Evolutionary conservation across 2,329 filamentous ascomycete species (phyloP), one percentile per base, ranked within the genome.

Genomic region (Myrmaecium sp.): DNA sequence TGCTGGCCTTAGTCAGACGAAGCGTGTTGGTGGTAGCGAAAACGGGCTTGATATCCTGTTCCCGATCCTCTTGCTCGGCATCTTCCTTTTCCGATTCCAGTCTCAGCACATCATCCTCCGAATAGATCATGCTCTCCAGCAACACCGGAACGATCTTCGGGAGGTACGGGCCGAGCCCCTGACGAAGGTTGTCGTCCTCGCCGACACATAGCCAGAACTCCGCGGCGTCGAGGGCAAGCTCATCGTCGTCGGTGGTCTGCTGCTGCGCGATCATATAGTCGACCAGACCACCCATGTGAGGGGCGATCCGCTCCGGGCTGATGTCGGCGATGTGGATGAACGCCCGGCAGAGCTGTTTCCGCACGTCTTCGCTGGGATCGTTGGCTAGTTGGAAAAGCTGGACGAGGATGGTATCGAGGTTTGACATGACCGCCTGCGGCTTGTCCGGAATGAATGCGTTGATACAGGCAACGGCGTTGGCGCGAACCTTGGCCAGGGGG

Each of bases 131-230:
- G 47, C 81, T 91, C 37, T 89, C 73, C 5, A 98, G 66, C 27
- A 98, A 59, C 2, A 94, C 78, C 0, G 89, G 89, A 16, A 98
- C 76, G 36, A 95, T 86, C 49, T 79, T 80, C 37, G 67, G 55
- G 30, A 95, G 68, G 45, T 80, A 80, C 0, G 83, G 83, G 6
- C 66, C 72, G 23, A 98, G 60, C 1, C 71, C 66, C 37, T 72
- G 66, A 58, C 81, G 82, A 28, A 95, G 58, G 32, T 76, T 69
- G 21, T 79, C 69, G 46, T 93, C 81, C 48, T 94, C 89, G 33
- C 83, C 84, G 12, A 92, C 74, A 20, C 82, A 82, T 23, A 98
- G 69, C 83, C 91, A 98, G 47, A 98, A 98, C 51, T 98, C 89
- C 4, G 89, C 83, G 6, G 89, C 89, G 48, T 98, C 89, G 37